Conservation (phyloP, 2,329 filamentous ascomycete genomes). For the Aspergillus japonicus region DNA sequence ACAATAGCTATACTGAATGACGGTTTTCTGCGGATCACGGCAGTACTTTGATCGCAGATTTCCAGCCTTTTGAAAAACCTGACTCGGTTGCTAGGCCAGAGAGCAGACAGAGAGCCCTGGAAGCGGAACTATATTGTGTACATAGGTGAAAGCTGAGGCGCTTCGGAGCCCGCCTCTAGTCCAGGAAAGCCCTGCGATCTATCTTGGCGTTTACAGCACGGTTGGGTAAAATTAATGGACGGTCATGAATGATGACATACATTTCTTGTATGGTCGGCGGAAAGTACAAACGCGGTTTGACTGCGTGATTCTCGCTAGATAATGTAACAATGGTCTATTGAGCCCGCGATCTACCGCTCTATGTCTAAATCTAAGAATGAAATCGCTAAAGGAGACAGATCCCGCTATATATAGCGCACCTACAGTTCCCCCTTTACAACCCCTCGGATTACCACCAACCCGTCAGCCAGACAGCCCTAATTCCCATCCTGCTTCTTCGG, state of each 20-base stretch:
- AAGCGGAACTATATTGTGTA: conserved; percentile 16
- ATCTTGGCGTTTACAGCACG: conserved; percentile 17
- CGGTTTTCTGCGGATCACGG: neutral
- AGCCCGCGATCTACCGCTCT: neutral
- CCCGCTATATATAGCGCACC: neutral
- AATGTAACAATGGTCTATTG: neutral
- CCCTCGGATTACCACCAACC: too few relatives aligned
- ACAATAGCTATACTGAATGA: conserved; percentile 28
- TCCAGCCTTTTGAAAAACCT: conserved; percentile 3
- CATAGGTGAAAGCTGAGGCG: conserved; percentile 9
- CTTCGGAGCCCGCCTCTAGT: conserved; percentile 9
- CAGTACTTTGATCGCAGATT: neutral
- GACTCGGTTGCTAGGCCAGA: conserved; percentile 7
- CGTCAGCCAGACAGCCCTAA: neutral
- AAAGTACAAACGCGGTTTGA: neutral
- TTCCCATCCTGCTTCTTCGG: conserved; percentile 5
- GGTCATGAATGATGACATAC: conserved; percentile 3
- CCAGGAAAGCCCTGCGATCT: conserved; percentile 13
- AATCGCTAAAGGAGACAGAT: neutral
- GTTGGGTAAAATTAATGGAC: conserved; percentile 23
- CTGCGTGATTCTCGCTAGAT: neutral
- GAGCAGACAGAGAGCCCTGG: conserved; percentile 1
- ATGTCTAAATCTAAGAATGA: neutral
- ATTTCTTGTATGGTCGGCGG: neutral
- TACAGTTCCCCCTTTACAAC: too few relatives aligned